Evolutionary conservation across 108 stramenopile genomes (phyloP).

Genomic region (Chaetoceros tenuissimus): DNA sequence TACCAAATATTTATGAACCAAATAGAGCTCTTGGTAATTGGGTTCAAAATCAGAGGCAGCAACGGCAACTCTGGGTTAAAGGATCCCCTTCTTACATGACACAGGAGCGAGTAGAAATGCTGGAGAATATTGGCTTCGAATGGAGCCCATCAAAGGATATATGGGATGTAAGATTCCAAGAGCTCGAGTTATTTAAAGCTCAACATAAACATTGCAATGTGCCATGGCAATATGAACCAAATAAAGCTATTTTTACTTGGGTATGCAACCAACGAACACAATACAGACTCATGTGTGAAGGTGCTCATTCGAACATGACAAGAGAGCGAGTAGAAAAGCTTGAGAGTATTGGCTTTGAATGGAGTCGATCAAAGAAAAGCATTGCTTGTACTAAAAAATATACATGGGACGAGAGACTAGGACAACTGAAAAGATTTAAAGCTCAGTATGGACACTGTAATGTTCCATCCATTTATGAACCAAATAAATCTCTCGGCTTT

Average conservation of each 20-base stretch:
- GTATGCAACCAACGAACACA: slow-evolving; percentile 5
- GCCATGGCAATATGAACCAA: slow-evolving; percentile 15
- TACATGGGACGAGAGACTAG: slow-evolving; percentile 14
- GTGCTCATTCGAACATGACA: not conserved
- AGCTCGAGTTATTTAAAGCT: slow-evolving; percentile 24
- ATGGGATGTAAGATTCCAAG: slow-evolving; percentile 44
- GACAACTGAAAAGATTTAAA: slow-evolving; percentile 15
- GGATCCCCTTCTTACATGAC: slow-evolving; percentile 34
- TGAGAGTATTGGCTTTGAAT: not conserved
- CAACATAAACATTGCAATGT: slow-evolving; percentile 40
- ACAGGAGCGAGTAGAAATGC: slow-evolving; percentile 25
- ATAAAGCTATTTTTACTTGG: slow-evolving; percentile 13
- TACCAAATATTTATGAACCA: too few relatives aligned
- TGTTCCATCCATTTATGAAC: not conserved
- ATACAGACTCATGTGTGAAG: not conserved
- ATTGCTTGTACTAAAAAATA: too few relatives aligned
- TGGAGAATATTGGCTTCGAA: slow-evolving; percentile 28
- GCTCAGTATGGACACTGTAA: slow-evolving; percentile 4
- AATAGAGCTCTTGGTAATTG: too few relatives aligned
- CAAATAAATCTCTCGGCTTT: not conserved
- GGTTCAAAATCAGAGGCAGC: slow-evolving; percentile 32
- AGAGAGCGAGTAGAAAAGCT: not conserved
- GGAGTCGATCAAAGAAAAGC: too few relatives aligned
- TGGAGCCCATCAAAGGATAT: slow-evolving; percentile 3
- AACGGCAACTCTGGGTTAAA: slow-evolving; percentile 29